phyloP scores from a whole-genome alignment of 1,284 basidiomycete species.

The Trametes sp. region DNA sequence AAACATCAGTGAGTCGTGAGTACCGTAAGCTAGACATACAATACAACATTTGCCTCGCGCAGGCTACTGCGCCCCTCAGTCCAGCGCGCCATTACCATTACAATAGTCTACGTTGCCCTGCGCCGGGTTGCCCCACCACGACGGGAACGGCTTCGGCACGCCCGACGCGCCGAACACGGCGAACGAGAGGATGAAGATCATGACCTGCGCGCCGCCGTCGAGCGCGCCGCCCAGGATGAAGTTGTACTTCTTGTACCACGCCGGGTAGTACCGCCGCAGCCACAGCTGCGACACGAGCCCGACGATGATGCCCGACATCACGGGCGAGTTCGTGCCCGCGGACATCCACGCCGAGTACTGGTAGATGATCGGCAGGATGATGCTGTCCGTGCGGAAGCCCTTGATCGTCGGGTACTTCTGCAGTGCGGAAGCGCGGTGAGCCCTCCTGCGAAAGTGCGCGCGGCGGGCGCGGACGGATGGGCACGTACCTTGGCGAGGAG shows the following conservation, averaged over 20 bases:
- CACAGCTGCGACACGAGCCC: constrained; percentile 66
- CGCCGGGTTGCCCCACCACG: constrained; percentile 63
- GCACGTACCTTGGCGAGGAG: constrained; percentile 53
- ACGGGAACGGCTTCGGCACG: constrained; percentile 56
- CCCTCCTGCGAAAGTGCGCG: neutral
- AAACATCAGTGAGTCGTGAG: constrained; percentile 1
- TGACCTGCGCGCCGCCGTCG: constrained; percentile 73
- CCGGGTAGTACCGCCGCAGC: constrained; percentile 62
- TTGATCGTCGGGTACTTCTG: constrained; percentile 61
- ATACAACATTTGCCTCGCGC: neutral
- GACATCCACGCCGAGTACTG: constrained; percentile 54
- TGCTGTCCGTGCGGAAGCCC: constrained; percentile 52
- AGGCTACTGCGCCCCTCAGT: too few relatives aligned
- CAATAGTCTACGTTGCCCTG: constrained; percentile 64
- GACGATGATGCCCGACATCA: constrained; percentile 58
- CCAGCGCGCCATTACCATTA: constrained; percentile 62
- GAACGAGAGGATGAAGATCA: constrained; percentile 73
- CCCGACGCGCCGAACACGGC: constrained; percentile 74
- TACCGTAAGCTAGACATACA: neutral
- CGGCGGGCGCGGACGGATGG: neutral
- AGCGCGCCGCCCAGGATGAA: constrained; percentile 72
- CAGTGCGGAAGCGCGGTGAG: constrained; percentile 51
- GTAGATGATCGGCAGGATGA: constrained; percentile 64
- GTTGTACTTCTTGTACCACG: constrained; percentile 69
- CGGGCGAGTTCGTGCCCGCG: constrained; percentile 59